phyloP scores from a whole-genome alignment of 768 basidiomycete species.

The Pleurotus cornucopiae region DNA sequence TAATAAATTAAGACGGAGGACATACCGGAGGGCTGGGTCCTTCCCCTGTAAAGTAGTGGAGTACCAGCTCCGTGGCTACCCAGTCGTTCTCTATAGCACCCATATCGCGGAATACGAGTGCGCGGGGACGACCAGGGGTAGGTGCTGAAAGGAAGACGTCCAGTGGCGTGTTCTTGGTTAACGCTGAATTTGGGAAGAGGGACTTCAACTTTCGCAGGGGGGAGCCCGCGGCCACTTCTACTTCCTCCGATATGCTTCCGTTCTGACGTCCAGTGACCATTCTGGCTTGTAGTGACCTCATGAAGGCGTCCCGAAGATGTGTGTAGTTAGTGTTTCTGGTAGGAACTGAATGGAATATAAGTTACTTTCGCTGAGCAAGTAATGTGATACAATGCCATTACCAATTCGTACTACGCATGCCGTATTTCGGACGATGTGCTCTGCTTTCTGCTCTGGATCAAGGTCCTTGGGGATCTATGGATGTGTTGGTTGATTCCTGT shows the following conservation, averaged over 20 bases:
- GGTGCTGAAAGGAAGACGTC: slow-evolving; percentile 69
- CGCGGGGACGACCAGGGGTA: slow-evolving; percentile 42
- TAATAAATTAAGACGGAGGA: slow-evolving; percentile 8
- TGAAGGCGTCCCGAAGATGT: slow-evolving; percentile 80
- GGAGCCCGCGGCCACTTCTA: slow-evolving; percentile 50
- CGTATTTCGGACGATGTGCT: slow-evolving; percentile 60
- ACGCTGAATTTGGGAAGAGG: slow-evolving; percentile 66
- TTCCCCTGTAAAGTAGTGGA: slow-evolving; percentile 70
- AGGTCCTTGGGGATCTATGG: slow-evolving; percentile 51
- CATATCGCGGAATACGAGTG: slow-evolving; percentile 65
- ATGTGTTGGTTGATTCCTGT: not conserved
- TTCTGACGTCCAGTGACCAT: slow-evolving; percentile 47
- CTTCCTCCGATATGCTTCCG: slow-evolving; percentile 53
- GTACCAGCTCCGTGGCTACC: slow-evolving; percentile 68
- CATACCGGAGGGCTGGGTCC: slow-evolving; percentile 71
- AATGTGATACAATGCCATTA: slow-evolving; percentile 22
- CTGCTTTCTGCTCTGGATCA: slow-evolving; percentile 65
- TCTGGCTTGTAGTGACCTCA: slow-evolving; percentile 66
- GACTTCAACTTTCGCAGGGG: slow-evolving; percentile 72
- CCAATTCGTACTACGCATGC: slow-evolving; percentile 75
- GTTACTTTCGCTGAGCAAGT: not conserved
- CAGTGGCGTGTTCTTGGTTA: slow-evolving; percentile 63
- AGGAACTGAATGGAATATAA: slow-evolving; percentile 48
- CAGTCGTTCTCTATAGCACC: slow-evolving; percentile 70
- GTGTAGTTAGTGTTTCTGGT: slow-evolving; percentile 73